A percentile compares a stretch with the other conserved stretches of the same genome.
These are phyloP conservation scores for Passiflora organensis DNA, from an alignment of 345 rosid species.

Conservation along the genomic window DNA sequence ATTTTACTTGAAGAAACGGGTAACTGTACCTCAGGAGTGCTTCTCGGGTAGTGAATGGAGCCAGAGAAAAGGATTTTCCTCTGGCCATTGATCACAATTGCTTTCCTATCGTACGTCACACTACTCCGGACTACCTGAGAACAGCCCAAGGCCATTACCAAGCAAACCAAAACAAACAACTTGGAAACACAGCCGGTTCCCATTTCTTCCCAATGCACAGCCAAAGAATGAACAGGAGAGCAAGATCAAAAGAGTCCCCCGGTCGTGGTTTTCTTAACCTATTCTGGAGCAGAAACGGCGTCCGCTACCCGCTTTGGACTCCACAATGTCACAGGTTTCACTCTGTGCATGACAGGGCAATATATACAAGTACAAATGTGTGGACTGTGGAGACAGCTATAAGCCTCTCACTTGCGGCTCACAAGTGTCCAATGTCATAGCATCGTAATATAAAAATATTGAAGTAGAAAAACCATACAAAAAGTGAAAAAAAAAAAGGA, in stretches of 20 bases:
- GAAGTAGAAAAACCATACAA: neutral
- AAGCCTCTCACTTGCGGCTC: conserved; percentile 10
- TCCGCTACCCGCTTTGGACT: neutral
- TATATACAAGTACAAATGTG: neutral
- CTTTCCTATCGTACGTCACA: conserved; percentile 85
- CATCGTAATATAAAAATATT: neutral
- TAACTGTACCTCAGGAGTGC: conserved; percentile 69
- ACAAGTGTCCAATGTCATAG: conserved; percentile 33
- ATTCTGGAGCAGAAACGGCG: conserved; percentile 1
- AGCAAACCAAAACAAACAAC: conserved; percentile 35
- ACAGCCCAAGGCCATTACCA: conserved; percentile 39
- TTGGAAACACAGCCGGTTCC: conserved; percentile 30
- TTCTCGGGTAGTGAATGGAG: conserved; percentile 89
- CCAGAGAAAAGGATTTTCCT: conserved; percentile 91
- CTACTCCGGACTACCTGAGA: conserved; percentile 45
- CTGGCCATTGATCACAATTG: conserved; percentile 76
- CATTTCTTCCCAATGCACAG: conserved; percentile 28
- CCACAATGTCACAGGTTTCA: conserved; percentile 1
- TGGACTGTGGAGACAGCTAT: neutral
- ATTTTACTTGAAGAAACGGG: neutral
- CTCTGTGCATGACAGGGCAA: neutral
- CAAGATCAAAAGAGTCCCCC: neutral
- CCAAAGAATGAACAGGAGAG: neutral
- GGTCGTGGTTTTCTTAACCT: neutral
- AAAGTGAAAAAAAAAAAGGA: conserved; percentile 10